These are phyloP conservation scores for Fraxinus cuspidata DNA, from an alignment of 257 asterid species.

Conservation along the genomic window DNA sequence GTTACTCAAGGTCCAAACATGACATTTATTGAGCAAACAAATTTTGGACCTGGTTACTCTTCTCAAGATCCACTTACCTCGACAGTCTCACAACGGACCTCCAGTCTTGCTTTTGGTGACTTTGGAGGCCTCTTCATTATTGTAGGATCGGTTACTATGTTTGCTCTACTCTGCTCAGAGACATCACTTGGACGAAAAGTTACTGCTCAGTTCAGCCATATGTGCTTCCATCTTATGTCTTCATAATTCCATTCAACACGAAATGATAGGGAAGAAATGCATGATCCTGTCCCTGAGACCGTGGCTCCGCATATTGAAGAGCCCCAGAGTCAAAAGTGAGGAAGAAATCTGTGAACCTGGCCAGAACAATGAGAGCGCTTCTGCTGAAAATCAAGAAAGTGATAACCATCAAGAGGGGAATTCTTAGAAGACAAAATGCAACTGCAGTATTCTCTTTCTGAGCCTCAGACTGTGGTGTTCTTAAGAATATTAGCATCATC, in stretches of 20 bases:
- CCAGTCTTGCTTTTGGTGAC: constrained; percentile 40
- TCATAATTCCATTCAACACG: not conserved
- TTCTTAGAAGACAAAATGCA: not conserved
- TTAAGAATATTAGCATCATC: not conserved
- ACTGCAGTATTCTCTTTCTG: not conserved
- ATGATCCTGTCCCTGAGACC: not conserved
- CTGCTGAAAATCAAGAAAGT: not conserved
- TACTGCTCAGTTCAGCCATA: not conserved
- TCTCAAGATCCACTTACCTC: constrained; percentile 40
- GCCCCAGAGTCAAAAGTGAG: not conserved
- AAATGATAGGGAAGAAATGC: not conserved
- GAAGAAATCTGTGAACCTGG: not conserved
- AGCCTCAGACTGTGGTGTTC: not conserved
- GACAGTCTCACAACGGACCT: constrained; percentile 38
- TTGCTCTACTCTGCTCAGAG: constrained; percentile 43
- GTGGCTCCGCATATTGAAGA: not conserved
- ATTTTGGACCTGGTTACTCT: constrained; percentile 48
- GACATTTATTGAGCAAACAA: constrained; percentile 30
- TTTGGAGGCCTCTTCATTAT: constrained; percentile 59
- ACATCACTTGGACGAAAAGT: constrained; percentile 34
- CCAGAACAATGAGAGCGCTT: not conserved
- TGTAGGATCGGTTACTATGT: constrained; percentile 37
- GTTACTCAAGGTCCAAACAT: constrained; percentile 43
- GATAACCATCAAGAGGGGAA: not conserved
- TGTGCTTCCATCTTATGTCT: not conserved